phyloP scores from a whole-genome alignment of 441 rosid genomes.

The Populus tomentosa region DNA sequence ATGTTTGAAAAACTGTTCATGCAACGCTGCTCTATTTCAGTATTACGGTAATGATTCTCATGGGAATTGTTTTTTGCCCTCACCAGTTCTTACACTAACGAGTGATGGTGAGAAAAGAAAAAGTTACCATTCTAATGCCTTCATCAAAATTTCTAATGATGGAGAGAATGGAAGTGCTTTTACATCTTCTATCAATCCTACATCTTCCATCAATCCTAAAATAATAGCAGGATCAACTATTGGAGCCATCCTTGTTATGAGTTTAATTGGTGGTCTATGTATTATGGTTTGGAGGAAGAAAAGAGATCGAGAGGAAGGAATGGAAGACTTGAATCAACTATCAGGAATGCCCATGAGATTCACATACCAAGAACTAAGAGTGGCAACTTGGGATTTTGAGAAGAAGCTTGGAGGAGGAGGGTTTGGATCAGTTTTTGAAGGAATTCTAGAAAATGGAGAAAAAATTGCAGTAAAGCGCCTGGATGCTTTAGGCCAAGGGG shows the following conservation, averaged over 20 bases:
- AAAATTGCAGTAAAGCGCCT: conserved; percentile 18
- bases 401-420: conserved; percentile 16
- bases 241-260: not conserved
- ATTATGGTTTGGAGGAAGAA: not conserved
- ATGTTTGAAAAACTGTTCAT: conserved; percentile 1
- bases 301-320: not conserved
- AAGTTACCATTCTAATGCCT: not conserved
- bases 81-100: conserved; percentile 1
- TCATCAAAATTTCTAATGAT: not conserved
- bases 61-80: conserved; percentile 1
- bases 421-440: conserved; percentile 20
- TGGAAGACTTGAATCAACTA: conserved; percentile 1
- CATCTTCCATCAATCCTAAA: not conserved
- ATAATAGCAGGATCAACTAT: not conserved
- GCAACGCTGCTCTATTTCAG: conserved; percentile 2
- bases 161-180: not conserved
- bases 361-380: conserved; percentile 8
- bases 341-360: conserved; percentile 8
- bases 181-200: too few species aligned
- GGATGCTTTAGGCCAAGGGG: conserved; percentile 14
- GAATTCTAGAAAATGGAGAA: not conserved
- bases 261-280: not conserved
- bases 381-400: conserved; percentile 1
- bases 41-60: too few species aligned
- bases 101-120: not conserved